These are phyloP conservation scores for Acrasis kona DNA, from an alignment of 78 protist genomes.

Conservation along the genomic window DNA sequence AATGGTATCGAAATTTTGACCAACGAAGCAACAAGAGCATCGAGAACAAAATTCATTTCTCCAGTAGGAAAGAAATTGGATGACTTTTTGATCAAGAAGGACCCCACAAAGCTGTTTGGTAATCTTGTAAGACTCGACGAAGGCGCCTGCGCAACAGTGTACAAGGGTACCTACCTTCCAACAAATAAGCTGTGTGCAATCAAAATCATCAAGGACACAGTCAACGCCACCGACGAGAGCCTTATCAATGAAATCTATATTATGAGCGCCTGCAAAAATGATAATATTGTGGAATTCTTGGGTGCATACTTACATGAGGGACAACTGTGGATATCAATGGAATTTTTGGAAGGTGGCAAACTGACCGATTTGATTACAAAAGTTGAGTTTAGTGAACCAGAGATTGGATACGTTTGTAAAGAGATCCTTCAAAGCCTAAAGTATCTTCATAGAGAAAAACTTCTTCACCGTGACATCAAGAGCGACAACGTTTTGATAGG, in stretches of 20 bases:
- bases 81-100: background rate
- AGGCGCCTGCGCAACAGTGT: background rate
- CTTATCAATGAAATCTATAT: too few species aligned
- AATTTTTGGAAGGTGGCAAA: constrained; percentile 72
- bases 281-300: too few species aligned
- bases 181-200: background rate
- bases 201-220: too few species aligned
- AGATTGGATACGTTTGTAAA: constrained; percentile 48
- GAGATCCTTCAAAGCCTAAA: constrained; percentile 47
- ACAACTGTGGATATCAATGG: constrained; percentile 84
- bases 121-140: background rate
- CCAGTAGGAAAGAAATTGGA: too few species aligned
- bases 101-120: background rate
- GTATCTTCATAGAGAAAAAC: constrained; percentile 57
- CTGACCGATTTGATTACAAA: too few species aligned
- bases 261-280: too few species aligned
- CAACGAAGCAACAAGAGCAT: background rate
- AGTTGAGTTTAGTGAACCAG: constrained; percentile 63
- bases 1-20: background rate
- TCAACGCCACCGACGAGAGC: too few species aligned
- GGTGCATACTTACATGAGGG: background rate
- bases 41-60: too few species aligned
- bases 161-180: background rate
- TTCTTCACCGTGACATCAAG: constrained; percentile 84
- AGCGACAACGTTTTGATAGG: constrained; percentile 72